Evolutionary conservation across 108 stramenopile species (phyloP).

Genomic region (Parmales sp.): DNA sequence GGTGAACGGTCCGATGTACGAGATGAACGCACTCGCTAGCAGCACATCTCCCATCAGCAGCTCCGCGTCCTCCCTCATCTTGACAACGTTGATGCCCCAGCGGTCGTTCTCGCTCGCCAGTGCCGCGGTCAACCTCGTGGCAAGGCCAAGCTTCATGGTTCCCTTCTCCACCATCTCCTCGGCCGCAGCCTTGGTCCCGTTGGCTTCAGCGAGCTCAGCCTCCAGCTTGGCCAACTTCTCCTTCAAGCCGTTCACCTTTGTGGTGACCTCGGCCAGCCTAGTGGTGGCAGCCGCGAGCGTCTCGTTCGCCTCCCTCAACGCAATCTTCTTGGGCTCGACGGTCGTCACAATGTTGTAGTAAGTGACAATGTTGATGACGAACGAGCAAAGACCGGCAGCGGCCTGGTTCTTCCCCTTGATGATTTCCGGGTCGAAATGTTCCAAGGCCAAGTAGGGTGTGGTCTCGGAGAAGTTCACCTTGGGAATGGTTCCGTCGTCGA

Average conservation of each 20-base stretch:
- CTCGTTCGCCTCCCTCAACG: constrained; percentile 50
- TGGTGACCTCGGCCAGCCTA: constrained; percentile 36
- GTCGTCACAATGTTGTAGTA: constrained; percentile 68
- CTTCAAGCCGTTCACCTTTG: constrained; percentile 45
- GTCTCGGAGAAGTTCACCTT: constrained; percentile 56
- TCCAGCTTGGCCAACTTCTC: constrained; percentile 40
- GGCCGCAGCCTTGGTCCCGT: constrained; percentile 50
- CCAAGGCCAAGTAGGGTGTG: constrained; percentile 45
- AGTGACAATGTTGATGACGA: constrained; percentile 63
- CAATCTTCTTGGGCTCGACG: constrained; percentile 63
- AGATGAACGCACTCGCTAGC: constrained; percentile 57
- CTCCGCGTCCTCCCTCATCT: constrained; percentile 38
- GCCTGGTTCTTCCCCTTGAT: constrained; percentile 60
- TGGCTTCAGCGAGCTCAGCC: constrained; percentile 46
- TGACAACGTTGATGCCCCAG: constrained; percentile 53
- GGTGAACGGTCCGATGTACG: constrained; percentile 66
- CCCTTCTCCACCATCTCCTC: constrained; percentile 40
- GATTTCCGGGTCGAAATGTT: constrained; percentile 59
- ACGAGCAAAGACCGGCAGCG: constrained; percentile 61
- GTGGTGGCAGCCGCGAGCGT: constrained; percentile 48
- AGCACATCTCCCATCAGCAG: constrained; percentile 67
- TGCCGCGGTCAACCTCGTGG: constrained; percentile 61
- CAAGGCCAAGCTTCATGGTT: constrained; percentile 59
- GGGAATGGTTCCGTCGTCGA: constrained; percentile 48
- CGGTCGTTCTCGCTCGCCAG: constrained; percentile 68